Percentiles rank a stretch among this genome's conserved stretches.
These are phyloP conservation scores for Pythium periplocum DNA, from an alignment of 352 stramenopile species.

Conservation along the genomic window DNA sequence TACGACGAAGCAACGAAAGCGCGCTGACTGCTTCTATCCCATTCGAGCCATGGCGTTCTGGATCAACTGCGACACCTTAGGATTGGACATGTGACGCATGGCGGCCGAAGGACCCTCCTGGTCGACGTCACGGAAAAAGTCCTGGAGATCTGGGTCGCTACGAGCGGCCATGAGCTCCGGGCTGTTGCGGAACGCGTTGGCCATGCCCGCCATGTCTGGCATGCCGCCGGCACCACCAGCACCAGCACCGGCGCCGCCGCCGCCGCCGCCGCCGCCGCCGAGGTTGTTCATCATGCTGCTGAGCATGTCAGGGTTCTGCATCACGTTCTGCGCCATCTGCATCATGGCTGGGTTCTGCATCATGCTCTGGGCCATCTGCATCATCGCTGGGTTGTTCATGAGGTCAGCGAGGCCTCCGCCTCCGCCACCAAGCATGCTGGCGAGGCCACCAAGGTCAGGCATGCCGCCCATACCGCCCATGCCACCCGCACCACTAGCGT, in stretches of 20 bases:
- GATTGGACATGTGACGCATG: constrained; percentile 86
- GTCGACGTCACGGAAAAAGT: constrained; percentile 83
- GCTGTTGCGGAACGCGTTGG: constrained; percentile 59
- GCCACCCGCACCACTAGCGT: constrained; percentile 5
- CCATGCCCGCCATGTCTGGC: constrained; percentile 54
- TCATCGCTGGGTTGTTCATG: constrained; percentile 82
- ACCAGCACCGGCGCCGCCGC: constrained; percentile 14
- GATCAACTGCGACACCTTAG: constrained; percentile 76
- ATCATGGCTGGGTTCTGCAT: constrained; percentile 91
- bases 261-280: constrained; percentile 23
- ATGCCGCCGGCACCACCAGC: constrained; percentile 28
- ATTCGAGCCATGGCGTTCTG: constrained; percentile 68
- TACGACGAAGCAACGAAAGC: no score
- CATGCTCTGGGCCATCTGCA: constrained; percentile 86
- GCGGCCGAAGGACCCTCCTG: constrained; percentile 65
- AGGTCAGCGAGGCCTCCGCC: constrained; percentile 62
- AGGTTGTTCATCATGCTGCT: constrained; percentile 66
- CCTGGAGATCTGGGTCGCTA: constrained; percentile 63
- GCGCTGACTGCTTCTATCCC: constrained; percentile 25
- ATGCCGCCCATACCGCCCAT: constrained; percentile 48
- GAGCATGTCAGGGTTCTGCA: constrained; percentile 83
- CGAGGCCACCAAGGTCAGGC: constrained; percentile 69
- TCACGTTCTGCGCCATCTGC: constrained; percentile 89
- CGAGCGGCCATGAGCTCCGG: constrained; percentile 64
- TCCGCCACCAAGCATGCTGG: constrained; percentile 67